Percentiles rank a stretch among this genome's conserved stretches.
Evolutionary conservation across 1,284 basidiomycete species (phyloP).

Genomic region (Termitomyces sp.): DNA sequence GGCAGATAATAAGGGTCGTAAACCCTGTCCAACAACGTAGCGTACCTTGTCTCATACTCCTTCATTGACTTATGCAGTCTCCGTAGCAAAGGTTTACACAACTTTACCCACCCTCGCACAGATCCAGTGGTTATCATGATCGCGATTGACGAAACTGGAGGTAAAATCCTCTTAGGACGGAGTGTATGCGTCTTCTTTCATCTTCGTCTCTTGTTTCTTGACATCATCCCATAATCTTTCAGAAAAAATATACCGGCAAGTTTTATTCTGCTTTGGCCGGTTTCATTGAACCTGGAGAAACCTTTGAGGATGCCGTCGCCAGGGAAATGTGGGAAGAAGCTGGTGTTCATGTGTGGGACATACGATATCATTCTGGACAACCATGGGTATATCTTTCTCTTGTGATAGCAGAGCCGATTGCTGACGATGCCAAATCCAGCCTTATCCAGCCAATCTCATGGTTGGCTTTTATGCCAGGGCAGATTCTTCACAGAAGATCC

Average conservation of each 20-base stretch:
- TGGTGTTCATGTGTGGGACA: conserved; percentile 80
- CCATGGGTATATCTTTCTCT: conserved; percentile 58
- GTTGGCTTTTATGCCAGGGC: conserved; percentile 83
- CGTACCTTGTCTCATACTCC: conserved; percentile 20
- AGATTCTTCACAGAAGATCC: conserved; percentile 69
- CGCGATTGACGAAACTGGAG: conserved; percentile 71
- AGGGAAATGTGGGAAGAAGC: conserved; percentile 96
- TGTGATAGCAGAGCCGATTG: not conserved
- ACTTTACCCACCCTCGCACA: conserved; percentile 85
- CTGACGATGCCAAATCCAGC: conserved; percentile 37
- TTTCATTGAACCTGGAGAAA: conserved; percentile 91
- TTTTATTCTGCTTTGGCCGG: conserved; percentile 90
- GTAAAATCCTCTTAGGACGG: conserved; percentile 82
- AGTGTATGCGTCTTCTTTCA: conserved; percentile 52
- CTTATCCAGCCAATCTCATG: conserved; percentile 89
- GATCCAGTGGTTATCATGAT: conserved; percentile 94
- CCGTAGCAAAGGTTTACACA: conserved; percentile 75
- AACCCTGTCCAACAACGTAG: conserved; percentile 66
- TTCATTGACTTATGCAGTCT: conserved; percentile 3
- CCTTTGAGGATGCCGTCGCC: conserved; percentile 90
- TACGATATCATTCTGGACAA: conserved; percentile 83
- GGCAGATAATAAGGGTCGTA: conserved; percentile 53
- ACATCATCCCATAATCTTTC: conserved; percentile 7
- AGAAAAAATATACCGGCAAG: conserved; percentile 64
- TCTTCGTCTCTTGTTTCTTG: not conserved